Evolutionary conservation across 768 basidiomycete genomes (phyloP).

Genomic region (Pisolithus sp.): DNA sequence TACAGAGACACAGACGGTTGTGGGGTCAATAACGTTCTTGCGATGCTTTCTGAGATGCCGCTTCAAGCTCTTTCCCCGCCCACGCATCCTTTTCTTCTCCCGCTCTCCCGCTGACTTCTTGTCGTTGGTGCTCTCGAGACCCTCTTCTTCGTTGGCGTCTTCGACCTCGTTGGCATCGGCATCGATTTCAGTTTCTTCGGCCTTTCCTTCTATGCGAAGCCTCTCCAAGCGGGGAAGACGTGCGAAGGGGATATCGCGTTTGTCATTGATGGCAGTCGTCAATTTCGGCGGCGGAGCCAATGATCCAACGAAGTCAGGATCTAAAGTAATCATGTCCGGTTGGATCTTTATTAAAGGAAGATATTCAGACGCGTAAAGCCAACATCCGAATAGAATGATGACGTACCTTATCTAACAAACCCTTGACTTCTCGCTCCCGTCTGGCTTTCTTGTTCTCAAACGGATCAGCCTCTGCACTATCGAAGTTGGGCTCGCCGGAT

Average conservation of each 20-base stretch:
- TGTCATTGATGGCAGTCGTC: constrained; percentile 43
- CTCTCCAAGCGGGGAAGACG: constrained; percentile 61
- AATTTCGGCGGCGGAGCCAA: constrained; percentile 56
- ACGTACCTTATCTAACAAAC: constrained; percentile 78
- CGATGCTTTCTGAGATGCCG: constrained; percentile 84
- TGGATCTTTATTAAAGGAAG: constrained; percentile 50
- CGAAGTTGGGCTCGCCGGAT: constrained; percentile 91
- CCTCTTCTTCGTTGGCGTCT: constrained; percentile 33
- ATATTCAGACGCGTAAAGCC: background rate
- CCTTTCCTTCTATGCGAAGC: constrained; percentile 65
- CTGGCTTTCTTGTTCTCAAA: constrained; percentile 80
- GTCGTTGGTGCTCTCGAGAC: constrained; percentile 27
- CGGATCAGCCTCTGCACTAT: constrained; percentile 89
- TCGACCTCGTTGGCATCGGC: constrained; percentile 33
- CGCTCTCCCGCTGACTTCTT: constrained; percentile 21
- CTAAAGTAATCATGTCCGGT: constrained; percentile 86
- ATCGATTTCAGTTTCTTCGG: constrained; percentile 56
- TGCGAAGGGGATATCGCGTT: constrained; percentile 52
- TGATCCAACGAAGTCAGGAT: constrained; percentile 69
- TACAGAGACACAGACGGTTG: constrained; percentile 40
- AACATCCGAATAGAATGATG: background rate
- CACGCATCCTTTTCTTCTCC: constrained; percentile 79
- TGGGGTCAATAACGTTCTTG: constrained; percentile 91
- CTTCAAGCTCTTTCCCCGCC: constrained; percentile 82
- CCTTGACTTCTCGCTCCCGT: constrained; percentile 86